Evolutionary conservation across 192 early-diverging fungal species (phyloP), one percentile per base, ranked within the genome.

Genomic region (Coemansia sp.): DNA sequence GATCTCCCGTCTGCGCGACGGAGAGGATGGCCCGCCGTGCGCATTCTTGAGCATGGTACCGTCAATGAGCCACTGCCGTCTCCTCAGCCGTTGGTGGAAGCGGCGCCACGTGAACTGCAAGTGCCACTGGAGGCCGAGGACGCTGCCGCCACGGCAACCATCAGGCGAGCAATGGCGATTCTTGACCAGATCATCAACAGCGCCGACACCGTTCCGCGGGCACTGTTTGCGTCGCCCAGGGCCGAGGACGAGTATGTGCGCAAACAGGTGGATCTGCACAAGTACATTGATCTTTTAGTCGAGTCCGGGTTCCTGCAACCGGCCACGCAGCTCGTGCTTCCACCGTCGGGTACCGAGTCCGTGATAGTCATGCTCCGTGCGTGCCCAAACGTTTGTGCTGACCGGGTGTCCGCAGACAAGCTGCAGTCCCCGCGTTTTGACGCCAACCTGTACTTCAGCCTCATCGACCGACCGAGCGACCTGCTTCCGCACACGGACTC

Each of bases 401-500:
- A 41, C 26, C 40, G 57, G 5, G 59, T 37, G 22, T 58, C 47
- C 10, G n/a, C 58, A 0, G 67, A 64, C 32, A 68, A 68, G 61
- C 32, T 61, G 0, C 36, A 26, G 22, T 49, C 67, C 6, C 47
- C 62, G 51, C 69, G 69, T 10, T 59, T 80, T 41, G 69, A 82
- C 51, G 92, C 88, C 40, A 89, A 90, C 18, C 83, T 99, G 16
- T 95, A 93, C 68, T 78, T 99, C 21, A 82, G 85, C 26, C 84
- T 99, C 40, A 71, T 95, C 4, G 90, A 96, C n/a, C 95, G 94
- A 77, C 94, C 96, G 55, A 81, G 87, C 18, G 86, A 91, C 49
- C 90, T 98, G 63, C 95, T 96, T 68, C 86, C 92, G 19, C 82
- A 78, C 42, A 77, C 95, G 10, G 68, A 92, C 41, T 86, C 84